Evolutionary conservation across 1,139 yeast genomes (phyloP), one percentile per base, ranked within the genome.

Genomic region (Meyerozyma smithsonii): DNA sequence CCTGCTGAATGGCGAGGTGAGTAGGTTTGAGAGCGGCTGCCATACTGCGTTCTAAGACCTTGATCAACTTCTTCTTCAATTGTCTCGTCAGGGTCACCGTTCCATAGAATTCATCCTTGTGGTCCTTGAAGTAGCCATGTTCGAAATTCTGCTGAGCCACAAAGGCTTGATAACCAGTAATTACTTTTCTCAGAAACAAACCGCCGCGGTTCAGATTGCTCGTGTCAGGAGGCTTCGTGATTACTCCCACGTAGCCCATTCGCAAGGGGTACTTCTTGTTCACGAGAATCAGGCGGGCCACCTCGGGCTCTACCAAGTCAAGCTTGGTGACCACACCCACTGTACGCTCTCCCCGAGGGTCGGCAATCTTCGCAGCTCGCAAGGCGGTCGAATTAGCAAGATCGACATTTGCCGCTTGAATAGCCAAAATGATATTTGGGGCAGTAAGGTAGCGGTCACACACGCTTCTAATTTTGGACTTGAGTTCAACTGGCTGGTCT

Each of bases 231-330:
- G 88, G 76, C 50, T 79, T 84, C 3, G 97, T 88, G 15, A 94
- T 84, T 12, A 94, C 98, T 39, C 98, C 98, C 25, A 94, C 97
- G 57, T 94, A 94, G 0, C 99, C 99, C 94, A 92, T 86, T 52
- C 75, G 81, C 45, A 94, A 69, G 0, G 98, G 97, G 52, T 92
- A 94, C 54, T 83, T 86, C 46, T 74, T 79, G 61, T 92, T 90
- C 26, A 77, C 73, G 42, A 94, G 67, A 26, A 87, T 77, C 7
- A 69, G 72, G 36, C 78, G 75, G 0, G 96, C 98, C 17, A 72
- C 62, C 39, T 75, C 75, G 0, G 97, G 84, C 18, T 81, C 84
- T 1, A 94, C 95, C 44, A 94, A 72, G 61, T 94, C 98, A 61
- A 94, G 64, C 58, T 94, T 94, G 3, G 98, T 92, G 39, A 92